Base-by-base conservation (phyloP, 805 yeast genomes). In the Torulaspora franciscae region DNA sequence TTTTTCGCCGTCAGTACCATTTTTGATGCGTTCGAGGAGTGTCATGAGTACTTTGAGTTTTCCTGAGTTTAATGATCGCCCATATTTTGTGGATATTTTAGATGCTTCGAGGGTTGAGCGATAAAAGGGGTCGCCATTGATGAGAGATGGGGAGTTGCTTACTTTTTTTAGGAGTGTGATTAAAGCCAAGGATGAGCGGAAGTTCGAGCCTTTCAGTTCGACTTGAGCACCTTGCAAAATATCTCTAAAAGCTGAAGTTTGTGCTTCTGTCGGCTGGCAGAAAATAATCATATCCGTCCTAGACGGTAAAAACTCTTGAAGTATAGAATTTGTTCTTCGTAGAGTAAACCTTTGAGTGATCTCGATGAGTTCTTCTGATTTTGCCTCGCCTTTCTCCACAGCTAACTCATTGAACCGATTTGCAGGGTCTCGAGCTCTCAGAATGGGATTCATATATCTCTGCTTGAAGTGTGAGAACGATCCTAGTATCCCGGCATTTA, bases 401-500 rank as follows among this genome's bases (percentile, higher is more conserved):
- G 76, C 69, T 0, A 62, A 67, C 5, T 70, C 67, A 54, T 79
- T 76, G 3, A 68, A 69, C 48, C 86, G 80, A 35, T 74, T 75
- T 6, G 77, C 72, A 14, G 74, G 67, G 58, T 80, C 95, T 57
- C 96, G 70, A 0, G 95, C 78, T 48, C 75, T 69, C 32, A 77
- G 59, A 26, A 91, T 89, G 1, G 97, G 97, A 23, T 65, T 70
- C 48, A 86, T 78, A 56, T 60, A 90, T 4, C 71, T 71, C 50
- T 74, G 76, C 54, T 82, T 85, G 59, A 85, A 80, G 13, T 68
- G 63, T 19, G 75, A 69, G 45, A 76, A 74, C 1, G 71, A 67
- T 0, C 96, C 96, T 22, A 93, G 68, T 1, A 85, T 68, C 0
- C 90, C 91, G 0, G 96, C 96, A 56, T 88, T 89, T 9, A 88